A percentile compares a stretch with the other conserved stretches of the same genome.
phyloP scores from a whole-genome alignment of 2,329 filamentous ascomycete species.

The Colletotrichum musicola region DNA sequence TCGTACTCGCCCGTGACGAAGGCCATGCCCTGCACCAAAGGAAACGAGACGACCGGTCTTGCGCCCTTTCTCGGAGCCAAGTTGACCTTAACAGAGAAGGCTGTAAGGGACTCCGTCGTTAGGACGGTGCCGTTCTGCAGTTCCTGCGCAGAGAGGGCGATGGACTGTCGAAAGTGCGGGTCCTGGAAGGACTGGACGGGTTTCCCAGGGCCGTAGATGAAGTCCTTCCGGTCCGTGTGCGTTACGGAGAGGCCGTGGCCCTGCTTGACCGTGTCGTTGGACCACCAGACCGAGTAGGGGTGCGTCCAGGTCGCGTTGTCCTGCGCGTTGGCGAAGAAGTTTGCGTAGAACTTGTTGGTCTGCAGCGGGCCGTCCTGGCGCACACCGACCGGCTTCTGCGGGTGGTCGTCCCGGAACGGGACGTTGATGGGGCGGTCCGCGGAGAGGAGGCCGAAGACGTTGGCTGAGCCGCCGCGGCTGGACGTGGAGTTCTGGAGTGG shows the following conservation, averaged over 20 bases:
- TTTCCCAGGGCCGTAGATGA: slow-evolving; percentile 72
- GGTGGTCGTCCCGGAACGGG: slow-evolving; percentile 24
- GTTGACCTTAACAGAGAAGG: slow-evolving; percentile 71
- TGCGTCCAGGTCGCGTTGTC: slow-evolving; percentile 74
- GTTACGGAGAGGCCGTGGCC: slow-evolving; percentile 75
- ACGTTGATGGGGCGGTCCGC: slow-evolving; percentile 19
- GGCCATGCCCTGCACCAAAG: slow-evolving; percentile 83
- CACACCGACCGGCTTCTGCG: slow-evolving; percentile 28
- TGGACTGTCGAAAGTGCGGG: slow-evolving; percentile 66
- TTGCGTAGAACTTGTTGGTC: slow-evolving; percentile 80
- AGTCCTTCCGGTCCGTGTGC: slow-evolving; percentile 72
- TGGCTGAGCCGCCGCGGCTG: not conserved
- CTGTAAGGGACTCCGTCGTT: slow-evolving; percentile 60
- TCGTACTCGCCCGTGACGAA: slow-evolving; percentile 80
- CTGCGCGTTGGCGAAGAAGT: slow-evolving; percentile 78
- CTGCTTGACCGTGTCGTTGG: slow-evolving; percentile 58
- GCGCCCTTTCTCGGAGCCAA: slow-evolving; percentile 59
- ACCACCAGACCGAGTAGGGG: slow-evolving; percentile 74
- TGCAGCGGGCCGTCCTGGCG: slow-evolving; percentile 57
- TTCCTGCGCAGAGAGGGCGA: slow-evolving; percentile 80
- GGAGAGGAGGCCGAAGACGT: slow-evolving; percentile 23
- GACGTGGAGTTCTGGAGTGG: not conserved
- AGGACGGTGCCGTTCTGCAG: slow-evolving; percentile 67
- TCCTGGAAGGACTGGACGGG: slow-evolving; percentile 66
- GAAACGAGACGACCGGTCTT: slow-evolving; percentile 73